Conservation (phyloP, 176 grass and related monocot genomes). For the Poa annua region DNA sequence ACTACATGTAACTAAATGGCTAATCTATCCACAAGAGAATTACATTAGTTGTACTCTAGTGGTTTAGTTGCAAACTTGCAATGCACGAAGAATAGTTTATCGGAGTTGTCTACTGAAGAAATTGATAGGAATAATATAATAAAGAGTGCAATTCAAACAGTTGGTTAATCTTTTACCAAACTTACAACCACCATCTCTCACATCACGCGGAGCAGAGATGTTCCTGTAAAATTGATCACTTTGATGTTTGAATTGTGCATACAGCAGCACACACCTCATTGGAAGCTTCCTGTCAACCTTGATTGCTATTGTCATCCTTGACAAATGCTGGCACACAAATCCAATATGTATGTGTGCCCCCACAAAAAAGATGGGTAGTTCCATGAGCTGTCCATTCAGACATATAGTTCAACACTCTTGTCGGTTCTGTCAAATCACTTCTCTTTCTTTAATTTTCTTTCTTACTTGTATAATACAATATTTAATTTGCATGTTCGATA, state of each 20-base stretch:
- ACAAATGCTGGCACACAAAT: conserved; percentile 7
- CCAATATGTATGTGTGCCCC: neutral
- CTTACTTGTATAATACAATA: neutral
- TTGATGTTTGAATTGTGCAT: conserved; percentile 27
- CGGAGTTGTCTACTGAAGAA: conserved; percentile 11
- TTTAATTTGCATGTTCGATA: neutral
- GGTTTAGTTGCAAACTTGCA: conserved; percentile 22
- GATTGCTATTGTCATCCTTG: conserved; percentile 18
- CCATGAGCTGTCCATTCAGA: neutral
- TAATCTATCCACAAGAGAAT: neutral
- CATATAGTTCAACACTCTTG: conserved; percentile 19
- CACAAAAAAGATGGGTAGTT: neutral
- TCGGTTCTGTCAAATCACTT: neutral
- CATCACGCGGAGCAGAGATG: neutral
- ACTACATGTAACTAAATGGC: neutral
- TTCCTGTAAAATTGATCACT: conserved; percentile 24
- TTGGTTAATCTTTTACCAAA: conserved; percentile 43
- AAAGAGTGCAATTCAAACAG: conserved; percentile 4
- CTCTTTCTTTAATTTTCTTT: neutral
- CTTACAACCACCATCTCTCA: conserved; percentile 23
- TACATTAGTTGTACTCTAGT: neutral
- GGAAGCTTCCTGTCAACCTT: conserved; percentile 41
- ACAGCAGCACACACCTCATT: neutral
- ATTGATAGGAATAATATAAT: neutral
- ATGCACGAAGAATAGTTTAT: conserved; percentile 4